Evolutionary conservation across 2,329 filamentous ascomycete genomes (phyloP).

Genomic region (Cadophora gregata): DNA sequence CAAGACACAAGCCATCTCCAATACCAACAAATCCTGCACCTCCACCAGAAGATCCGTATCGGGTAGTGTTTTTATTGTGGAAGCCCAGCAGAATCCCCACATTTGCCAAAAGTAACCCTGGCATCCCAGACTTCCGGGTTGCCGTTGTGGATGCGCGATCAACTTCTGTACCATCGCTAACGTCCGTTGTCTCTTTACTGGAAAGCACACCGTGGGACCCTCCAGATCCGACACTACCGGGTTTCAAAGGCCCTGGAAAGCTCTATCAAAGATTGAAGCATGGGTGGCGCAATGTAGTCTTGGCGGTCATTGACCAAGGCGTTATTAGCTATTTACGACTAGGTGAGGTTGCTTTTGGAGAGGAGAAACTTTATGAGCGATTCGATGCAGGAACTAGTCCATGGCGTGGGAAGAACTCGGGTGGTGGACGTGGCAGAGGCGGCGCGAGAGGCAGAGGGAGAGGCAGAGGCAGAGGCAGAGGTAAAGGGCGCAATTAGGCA

Average conservation of each 20-base stretch:
- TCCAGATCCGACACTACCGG: conserved; percentile 49
- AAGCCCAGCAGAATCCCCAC: conserved; percentile 65
- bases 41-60: conserved; percentile 60
- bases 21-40: conserved; percentile 43
- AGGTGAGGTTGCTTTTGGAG: conserved; percentile 78
- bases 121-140: conserved; percentile 81
- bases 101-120: conserved; percentile 82
- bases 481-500: conserved; percentile 11
- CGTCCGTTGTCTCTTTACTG: conserved; percentile 74
- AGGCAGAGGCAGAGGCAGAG: conserved; percentile 22
- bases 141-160: conserved; percentile 80
- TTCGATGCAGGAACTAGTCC: conserved; percentile 48
- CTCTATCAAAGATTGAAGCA: conserved; percentile 83
- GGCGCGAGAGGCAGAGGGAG: conserved; percentile 43
- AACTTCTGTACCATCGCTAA: conserved; percentile 73
- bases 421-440: conserved; percentile 39
- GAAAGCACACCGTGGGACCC: conserved; percentile 75
- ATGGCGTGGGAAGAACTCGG: conserved; percentile 46
- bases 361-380: conserved; percentile 73
- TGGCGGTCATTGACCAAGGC: conserved; percentile 90
- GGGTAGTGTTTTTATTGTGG: conserved; percentile 82
- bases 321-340: conserved; percentile 87
- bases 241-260: conserved; percentile 48
- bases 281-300: conserved; percentile 80
- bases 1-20: conserved; percentile 66